These are phyloP conservation scores for Blastocrithidia nonstop DNA, from an alignment of 208 protist genomes.

Conservation along the genomic window DNA sequence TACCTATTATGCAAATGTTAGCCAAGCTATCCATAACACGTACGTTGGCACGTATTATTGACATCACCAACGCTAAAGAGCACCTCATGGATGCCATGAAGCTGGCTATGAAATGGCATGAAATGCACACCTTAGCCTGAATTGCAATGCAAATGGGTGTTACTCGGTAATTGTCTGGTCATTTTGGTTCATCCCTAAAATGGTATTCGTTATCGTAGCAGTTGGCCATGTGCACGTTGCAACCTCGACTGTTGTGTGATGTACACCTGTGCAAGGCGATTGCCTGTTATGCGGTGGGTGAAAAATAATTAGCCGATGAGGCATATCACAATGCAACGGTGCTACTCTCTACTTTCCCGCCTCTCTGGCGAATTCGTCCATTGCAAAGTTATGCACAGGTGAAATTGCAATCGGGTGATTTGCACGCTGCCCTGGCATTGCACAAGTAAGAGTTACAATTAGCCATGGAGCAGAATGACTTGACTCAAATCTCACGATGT, in stretches of 20 bases:
- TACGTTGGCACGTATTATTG: constrained; percentile 29
- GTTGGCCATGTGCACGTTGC: constrained; percentile 12
- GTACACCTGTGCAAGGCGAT: constrained; percentile 28
- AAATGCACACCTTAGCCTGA: constrained; percentile 26
- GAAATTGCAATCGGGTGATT: constrained; percentile 29
- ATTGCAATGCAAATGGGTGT: constrained; percentile 36
- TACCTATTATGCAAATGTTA: constrained; percentile 17
- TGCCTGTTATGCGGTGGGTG: constrained; percentile 24
- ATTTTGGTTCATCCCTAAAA: constrained; percentile 18
- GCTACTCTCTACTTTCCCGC: constrained; percentile 12
- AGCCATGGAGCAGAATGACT: constrained; percentile 21
- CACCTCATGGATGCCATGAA: constrained; percentile 18
- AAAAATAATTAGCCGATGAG: constrained; percentile 5
- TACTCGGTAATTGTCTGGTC: constrained; percentile 27
- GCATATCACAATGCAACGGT: constrained; percentile 10
- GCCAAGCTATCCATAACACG: constrained; percentile 27
- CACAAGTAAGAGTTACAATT: constrained; percentile 23
- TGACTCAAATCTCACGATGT: constrained; percentile 11
- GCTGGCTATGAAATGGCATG: constrained; percentile 12
- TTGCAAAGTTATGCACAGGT: constrained; percentile 40
- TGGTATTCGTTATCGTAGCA: constrained; percentile 21
- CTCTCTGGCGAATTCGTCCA: constrained; percentile 16
- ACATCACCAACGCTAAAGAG: constrained; percentile 15
- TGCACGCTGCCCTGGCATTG: constrained; percentile 17
- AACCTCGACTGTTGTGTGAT: constrained; percentile 27